A percentile compares a stretch with the other conserved stretches of the same genome.
These are phyloP conservation scores for Saccharomycopsis sp. DNA, from an alignment of 805 yeast species.

Conservation along the genomic window DNA sequence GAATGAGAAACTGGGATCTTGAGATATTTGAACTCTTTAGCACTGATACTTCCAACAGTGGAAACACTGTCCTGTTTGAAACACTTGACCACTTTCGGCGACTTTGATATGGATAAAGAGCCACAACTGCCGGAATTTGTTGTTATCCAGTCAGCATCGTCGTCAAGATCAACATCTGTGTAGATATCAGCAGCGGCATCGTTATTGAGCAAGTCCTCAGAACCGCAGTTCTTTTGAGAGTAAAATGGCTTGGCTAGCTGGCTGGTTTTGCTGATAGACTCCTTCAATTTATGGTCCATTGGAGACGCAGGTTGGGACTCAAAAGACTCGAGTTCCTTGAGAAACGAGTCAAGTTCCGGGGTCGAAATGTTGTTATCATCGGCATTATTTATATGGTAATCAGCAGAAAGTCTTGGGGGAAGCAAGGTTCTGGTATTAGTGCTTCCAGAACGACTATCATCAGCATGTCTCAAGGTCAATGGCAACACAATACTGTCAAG, in stretches of 20 bases:
- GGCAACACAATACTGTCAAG: constrained; percentile 1
- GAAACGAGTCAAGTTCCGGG: constrained; percentile 25
- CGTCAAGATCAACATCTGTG: constrained; percentile 2
- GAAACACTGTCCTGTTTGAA: constrained; percentile 3
- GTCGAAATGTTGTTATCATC: constrained; percentile 2
- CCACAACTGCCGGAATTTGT: not conserved
- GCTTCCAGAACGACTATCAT: not conserved
- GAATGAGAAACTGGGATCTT: constrained; percentile 12
- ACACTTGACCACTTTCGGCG: constrained; percentile 9
- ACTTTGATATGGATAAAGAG: not conserved
- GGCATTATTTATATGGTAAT: not conserved
- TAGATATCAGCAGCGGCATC: not conserved
- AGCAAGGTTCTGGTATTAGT: not conserved
- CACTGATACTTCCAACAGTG: constrained; percentile 6
- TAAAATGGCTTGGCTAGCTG: constrained; percentile 7
- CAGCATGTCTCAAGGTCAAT: not conserved
- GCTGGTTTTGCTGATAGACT: constrained; percentile 5
- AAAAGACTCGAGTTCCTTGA: constrained; percentile 24
- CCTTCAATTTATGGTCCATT: not conserved
- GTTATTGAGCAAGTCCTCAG: constrained; percentile 7
- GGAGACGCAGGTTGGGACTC: not conserved
- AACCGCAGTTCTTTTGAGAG: constrained; percentile 11
- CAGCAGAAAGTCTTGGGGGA: constrained; percentile 2
- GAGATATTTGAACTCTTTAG: constrained; percentile 9
- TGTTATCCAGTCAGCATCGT: constrained; percentile 20